phyloP scores from a whole-genome alignment of 768 basidiomycete species.

The Artomyces pyxidatus region DNA sequence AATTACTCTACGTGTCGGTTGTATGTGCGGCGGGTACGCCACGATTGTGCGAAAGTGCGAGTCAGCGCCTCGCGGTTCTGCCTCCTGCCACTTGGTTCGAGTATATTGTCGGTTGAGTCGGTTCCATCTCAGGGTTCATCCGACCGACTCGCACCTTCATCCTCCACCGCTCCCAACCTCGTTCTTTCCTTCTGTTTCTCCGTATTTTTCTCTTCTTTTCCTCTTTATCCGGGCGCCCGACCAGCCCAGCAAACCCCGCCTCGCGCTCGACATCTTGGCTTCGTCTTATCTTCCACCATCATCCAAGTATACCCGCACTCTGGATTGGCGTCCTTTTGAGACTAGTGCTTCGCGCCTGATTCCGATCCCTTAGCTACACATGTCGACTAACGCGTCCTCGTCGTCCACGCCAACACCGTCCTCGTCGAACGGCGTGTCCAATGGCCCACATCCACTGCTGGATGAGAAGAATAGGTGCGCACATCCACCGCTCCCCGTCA shows the following conservation, averaged over 20 bases:
- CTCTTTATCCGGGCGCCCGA: background rate
- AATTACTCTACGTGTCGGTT: too few relatives aligned
- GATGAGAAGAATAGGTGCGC: slow-evolving; percentile 69
- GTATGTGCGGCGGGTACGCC: too few relatives aligned
- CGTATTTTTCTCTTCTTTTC: slow-evolving; percentile 2
- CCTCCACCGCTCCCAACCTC: background rate
- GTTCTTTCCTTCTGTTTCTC: slow-evolving; percentile 4
- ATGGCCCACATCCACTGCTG: slow-evolving; percentile 42
- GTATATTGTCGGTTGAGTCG: background rate
- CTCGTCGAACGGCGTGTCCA: slow-evolving; percentile 34
- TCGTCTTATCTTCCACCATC: too few relatives aligned
- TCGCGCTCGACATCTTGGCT: too few relatives aligned
- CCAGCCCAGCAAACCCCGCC: too few relatives aligned
- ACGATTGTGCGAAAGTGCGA: too few relatives aligned
- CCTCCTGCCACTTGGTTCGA: background rate
- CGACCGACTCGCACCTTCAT: background rate
- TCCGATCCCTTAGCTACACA: slow-evolving; percentile 5
- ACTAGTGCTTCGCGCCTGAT: too few relatives aligned
- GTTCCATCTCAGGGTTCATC: background rate
- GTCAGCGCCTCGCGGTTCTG: too few relatives aligned
- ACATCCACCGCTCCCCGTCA: background rate
- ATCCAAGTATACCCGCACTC: too few relatives aligned
- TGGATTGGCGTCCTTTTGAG: too few relatives aligned
- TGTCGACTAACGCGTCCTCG: slow-evolving; percentile 29
- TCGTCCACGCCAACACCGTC: slow-evolving; percentile 39